Conservation (phyloP, 2,329 filamentous ascomycete species). For the Acrodontium crateriforme region DNA sequence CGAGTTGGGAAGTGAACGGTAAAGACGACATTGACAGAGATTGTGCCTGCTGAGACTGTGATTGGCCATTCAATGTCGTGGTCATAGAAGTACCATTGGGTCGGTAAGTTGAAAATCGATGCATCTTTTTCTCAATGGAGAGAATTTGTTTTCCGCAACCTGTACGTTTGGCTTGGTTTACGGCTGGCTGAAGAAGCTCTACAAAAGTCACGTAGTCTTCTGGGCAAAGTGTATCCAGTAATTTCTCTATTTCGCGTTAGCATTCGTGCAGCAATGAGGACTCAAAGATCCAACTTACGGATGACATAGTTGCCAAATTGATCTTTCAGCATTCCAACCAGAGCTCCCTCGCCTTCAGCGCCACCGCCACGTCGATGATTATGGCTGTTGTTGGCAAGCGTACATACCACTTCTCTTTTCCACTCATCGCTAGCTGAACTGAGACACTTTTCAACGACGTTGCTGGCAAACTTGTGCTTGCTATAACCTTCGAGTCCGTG, state of each 20-base stretch:
- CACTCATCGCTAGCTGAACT: constrained; percentile 56
- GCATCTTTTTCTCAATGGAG: constrained; percentile 36
- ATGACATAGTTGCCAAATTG: constrained; percentile 94
- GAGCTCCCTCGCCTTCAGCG: constrained; percentile 46
- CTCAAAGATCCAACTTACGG: constrained; percentile 47
- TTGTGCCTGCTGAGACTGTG: too few relatives aligned
- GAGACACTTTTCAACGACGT: constrained; percentile 91
- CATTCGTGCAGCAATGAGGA: neutral
- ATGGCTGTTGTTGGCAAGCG: constrained; percentile 46
- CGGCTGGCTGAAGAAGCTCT: constrained; percentile 29
- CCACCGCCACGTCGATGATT: constrained; percentile 43
- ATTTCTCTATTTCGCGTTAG: constrained; percentile 52
- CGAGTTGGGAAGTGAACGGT: too few relatives aligned
- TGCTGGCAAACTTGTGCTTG: constrained; percentile 93
- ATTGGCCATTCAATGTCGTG: too few relatives aligned
- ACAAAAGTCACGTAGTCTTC: constrained; percentile 30
- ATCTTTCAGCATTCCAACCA: constrained; percentile 72
- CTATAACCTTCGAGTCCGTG: constrained; percentile 60
- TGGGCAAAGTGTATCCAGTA: constrained; percentile 40
- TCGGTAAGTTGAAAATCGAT: too few relatives aligned
- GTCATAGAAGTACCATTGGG: too few relatives aligned
- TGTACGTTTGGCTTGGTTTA: constrained; percentile 30
- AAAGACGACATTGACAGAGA: too few relatives aligned
- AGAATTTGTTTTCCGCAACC: constrained; percentile 31
- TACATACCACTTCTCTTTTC: constrained; percentile 50